Base-by-base conservation (phyloP, 305 asterid genomes). In the Rubia occidens region DNA sequence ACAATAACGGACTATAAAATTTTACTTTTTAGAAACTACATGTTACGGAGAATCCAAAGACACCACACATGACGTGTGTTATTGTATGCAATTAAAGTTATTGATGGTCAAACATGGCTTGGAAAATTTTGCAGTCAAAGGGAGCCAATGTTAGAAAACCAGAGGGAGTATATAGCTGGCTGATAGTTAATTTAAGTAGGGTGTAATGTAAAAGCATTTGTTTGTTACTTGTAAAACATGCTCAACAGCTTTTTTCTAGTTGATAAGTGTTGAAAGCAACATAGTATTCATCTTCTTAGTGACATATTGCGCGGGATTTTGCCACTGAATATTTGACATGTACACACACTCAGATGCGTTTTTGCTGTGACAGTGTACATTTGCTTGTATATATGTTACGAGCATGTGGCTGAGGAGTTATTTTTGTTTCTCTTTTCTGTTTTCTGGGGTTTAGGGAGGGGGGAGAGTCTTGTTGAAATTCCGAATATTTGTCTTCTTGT, bases 251-350 rank as follows among this genome's bases (percentile, higher is more conserved):
- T 44, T 49, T 56, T 71, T 64, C 43, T 71, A 6, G 54, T 54
- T 11, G 40, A 29, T 6, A 60, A 62, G 39, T 35, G 61, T 71
- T 17, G 40, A 49, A 24, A 71, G 51, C 63, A 63, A 32, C 42
- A n/a, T 2, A 18, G 18, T 21, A 54, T 21, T 40, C 60, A 13
- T 64, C 15, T 70, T 26, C 60, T 10, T 45, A 44, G 14, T 20
- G 21, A 60, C 10, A 49, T 45, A 18, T 61, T 15, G 47, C 53
- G 24, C 63, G 45, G 9, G 60, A 21, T 45, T 44, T n/a, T 70
- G 67, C 29, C 14, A 1, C 45, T 62, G 43, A 18, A 53, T 18
- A 64, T 64, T 64, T 64, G 17, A 14, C 53, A 42, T 18, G 17
- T 2, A 63, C 26, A 18, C 7, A 3, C 15, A 2, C 6, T 11